Evolutionary conservation across 805 yeast genomes (phyloP), one percentile per base, ranked within the genome.

Genomic region (Candida suzukii): DNA sequence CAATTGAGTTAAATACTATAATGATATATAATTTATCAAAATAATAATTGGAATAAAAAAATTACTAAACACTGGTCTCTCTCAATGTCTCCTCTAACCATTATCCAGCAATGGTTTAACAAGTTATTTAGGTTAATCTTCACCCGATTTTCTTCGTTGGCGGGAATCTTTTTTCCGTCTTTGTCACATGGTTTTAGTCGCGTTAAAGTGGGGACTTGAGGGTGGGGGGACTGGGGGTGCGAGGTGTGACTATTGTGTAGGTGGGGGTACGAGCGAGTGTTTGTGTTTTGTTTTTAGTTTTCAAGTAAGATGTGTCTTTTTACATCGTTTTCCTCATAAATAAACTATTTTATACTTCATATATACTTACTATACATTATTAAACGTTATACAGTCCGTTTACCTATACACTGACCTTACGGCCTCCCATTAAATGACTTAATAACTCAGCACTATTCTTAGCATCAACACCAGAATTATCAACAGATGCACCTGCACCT

Each of bases 391-490:
- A n/a, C n/a, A n/a, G n/a, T n/a, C n/a, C n/a, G n/a, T 26, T 13
- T 8, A 10, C 9, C 29, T 26, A 26, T 12, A 26, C 29, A 26
- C n/a, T n/a, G 4, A 26, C n/a, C 5, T 26, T 26, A 5, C 35
- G 7, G 24, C 95, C 95, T 51, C 82, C 81, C 80, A 88, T 81
- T 56, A 88, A 68, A 60, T 88, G 96, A 43, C 79, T 86, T 52
- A 88, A 71, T 54, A 88, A 71, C 56, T 88, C 95, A 32, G 88
- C 80, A 45, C 63, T 58, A 44, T 57, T 47, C 22, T 41, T 38
- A 22, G 39, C 42, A 11, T 46, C 48, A 10, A 46, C 37, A 21
- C 38, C 39, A 30, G 46, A 38, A 37, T 46, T 24, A 18, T 19
- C 16, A 11, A 21, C 6, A 14, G 28, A 11, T 3, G 30, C 42